phyloP scores from a whole-genome alignment of 2,329 filamentous ascomycete genomes.

The Calonectria henricotiae region DNA sequence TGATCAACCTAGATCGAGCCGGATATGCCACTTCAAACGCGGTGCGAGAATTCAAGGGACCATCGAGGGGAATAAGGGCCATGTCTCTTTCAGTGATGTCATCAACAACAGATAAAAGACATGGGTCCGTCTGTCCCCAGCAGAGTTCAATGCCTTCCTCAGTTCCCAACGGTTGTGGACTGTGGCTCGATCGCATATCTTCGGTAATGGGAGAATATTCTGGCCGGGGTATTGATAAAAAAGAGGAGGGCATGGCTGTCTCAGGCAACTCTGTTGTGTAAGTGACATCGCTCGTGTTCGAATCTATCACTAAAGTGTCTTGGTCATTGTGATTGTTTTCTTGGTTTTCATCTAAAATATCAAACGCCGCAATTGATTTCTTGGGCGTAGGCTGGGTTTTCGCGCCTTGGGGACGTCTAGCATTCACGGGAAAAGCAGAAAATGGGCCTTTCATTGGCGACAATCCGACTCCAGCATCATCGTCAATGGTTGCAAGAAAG shows the following conservation, averaged over 20 bases:
- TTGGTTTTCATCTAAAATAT: background rate
- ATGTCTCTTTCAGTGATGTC: background rate
- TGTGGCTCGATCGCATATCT: background rate
- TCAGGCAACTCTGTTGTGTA: background rate
- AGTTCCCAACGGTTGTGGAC: too few species aligned
- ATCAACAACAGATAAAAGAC: too few species aligned
- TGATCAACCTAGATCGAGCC: background rate
- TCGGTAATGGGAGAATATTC: background rate
- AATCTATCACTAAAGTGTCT: background rate
- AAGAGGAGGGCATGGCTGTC: background rate
- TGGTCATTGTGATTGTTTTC: background rate
- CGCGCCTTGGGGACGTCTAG: background rate
- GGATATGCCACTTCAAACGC: background rate
- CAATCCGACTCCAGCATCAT: conserved; percentile 7
- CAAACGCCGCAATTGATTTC: too few species aligned
- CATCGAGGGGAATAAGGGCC: background rate
- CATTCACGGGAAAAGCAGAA: conserved; percentile 21
- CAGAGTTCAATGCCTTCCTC: background rate
- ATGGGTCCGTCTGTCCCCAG: too few species aligned
- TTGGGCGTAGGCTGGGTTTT: background rate
- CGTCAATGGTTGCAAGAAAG: conserved; percentile 34
- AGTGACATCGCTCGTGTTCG: background rate
- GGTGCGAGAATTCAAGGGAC: background rate
- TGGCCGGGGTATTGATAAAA: background rate
- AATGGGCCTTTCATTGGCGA: conserved; percentile 28